Base-by-base conservation (phyloP, 164 flowering plant species). In the Protea cynaroides region DNA sequence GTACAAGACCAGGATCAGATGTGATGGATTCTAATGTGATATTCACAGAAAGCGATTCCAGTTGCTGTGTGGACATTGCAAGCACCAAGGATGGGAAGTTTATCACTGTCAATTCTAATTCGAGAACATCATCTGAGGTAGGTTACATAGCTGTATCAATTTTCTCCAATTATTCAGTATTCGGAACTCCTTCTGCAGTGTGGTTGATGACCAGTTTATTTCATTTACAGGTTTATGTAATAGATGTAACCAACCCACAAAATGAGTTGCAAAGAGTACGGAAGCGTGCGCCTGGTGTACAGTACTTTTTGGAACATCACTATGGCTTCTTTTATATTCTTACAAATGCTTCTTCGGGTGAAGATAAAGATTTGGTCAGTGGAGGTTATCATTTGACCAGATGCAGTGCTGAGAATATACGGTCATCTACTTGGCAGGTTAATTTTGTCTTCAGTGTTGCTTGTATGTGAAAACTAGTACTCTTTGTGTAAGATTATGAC, bases 71-170 rank as follows among this genome's bases (percentile, higher is more conserved):
- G 68, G 98, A 94, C 75, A 87, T 94, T 63, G 75, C 98, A 37
- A 81, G 81, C 76, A 90, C 98, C 62, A 93, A 93, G 77, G 98
- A 93, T 83, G 92, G 97, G 59, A 88, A 85, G 76, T 93, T 82
- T 72, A 77, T 94, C 47, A 90, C 96, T 73, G 83, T 94, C 69
- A 90, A 90, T 80, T 90, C 95, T 66, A 94, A 87, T 70, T 90
- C 98, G 70, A 89, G 97, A 77, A 82, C 87, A 74, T 89, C 98
- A 73, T 94, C 98, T 17, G 97, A 94, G 97, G 97, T 83, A 89
- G 84, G 86, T 81, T 69, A 72, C 75, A 76, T 56, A 58, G 65
- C 61, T 56, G 44, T 64, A 60, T 69, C 67, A 52, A 44, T 44
- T 56, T 3, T 24, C 43, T 46, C 29, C n/a, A 43, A 46, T 24